These are phyloP conservation scores for Lyophyllum atratum DNA, from an alignment of 768 basidiomycete species.

Conservation along the genomic window DNA sequence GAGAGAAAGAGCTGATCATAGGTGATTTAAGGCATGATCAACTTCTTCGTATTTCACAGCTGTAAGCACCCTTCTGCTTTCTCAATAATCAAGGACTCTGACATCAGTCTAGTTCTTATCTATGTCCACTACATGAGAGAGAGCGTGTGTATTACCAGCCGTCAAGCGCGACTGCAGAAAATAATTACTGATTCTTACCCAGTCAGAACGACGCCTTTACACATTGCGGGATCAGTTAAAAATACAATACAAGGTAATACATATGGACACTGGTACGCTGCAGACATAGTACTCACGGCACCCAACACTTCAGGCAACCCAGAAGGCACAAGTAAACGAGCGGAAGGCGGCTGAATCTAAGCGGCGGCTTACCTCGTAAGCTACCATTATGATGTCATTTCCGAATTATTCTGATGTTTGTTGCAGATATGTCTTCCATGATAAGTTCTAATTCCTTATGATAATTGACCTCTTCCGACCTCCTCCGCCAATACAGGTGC, in stretches of 20 bases:
- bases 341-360: slow-evolving; percentile 80
- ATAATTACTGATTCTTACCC: slow-evolving; percentile 26
- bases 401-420: background rate
- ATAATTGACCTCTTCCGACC: slow-evolving; percentile 9
- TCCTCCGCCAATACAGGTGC: slow-evolving; percentile 53
- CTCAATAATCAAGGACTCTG: background rate
- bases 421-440: slow-evolving; percentile 73
- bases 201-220: slow-evolving; percentile 72
- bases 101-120: slow-evolving; percentile 57
- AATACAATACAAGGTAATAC: slow-evolving; percentile 58
- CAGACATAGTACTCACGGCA: slow-evolving; percentile 19
- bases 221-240: slow-evolving; percentile 76
- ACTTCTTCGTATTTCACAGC: slow-evolving; percentile 75
- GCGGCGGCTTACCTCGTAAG: slow-evolving; percentile 75
- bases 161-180: background rate
- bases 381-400: slow-evolving; percentile 12
- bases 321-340: slow-evolving; percentile 79
- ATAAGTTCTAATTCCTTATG: slow-evolving; percentile 44
- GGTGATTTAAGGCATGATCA: slow-evolving; percentile 51
- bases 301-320: slow-evolving; percentile 54
- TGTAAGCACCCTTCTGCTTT: slow-evolving; percentile 36
- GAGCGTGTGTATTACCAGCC: slow-evolving; percentile 39
- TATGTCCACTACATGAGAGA: slow-evolving; percentile 73
- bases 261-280: background rate
- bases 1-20: background rate